Conservation (phyloP, 192 early-diverging fungal species). For the Backusella liffmaniae region DNA sequence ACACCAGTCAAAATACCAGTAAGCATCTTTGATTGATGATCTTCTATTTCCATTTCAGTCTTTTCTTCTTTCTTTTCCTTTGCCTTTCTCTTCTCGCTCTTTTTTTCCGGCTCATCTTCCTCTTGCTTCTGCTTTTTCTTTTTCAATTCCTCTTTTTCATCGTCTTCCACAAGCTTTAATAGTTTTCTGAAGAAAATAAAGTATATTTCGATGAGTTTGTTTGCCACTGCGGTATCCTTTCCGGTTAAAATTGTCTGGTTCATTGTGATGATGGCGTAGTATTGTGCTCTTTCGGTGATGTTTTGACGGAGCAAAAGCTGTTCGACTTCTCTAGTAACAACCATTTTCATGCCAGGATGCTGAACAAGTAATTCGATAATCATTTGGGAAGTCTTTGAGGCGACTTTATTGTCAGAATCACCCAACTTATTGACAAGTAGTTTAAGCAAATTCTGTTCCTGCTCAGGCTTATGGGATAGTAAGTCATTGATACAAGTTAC, state of each 20-base stretch:
- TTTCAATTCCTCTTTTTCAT: slow-evolving; percentile 50
- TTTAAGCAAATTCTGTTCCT: slow-evolving; percentile 92
- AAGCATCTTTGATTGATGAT: slow-evolving; percentile 81
- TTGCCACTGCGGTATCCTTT: slow-evolving; percentile 71
- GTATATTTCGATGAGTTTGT: slow-evolving; percentile 86
- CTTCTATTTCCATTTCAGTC: slow-evolving; percentile 49
- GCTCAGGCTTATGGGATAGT: slow-evolving; percentile 86
- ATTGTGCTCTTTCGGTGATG: slow-evolving; percentile 77
- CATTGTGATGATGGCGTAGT: slow-evolving; percentile 88
- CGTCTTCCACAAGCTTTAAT: slow-evolving; percentile 51
- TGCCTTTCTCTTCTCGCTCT: slow-evolving; percentile 25
- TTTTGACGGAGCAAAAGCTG: slow-evolving; percentile 79
- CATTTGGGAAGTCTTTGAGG: slow-evolving; percentile 79
- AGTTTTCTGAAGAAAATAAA: slow-evolving; percentile 88
- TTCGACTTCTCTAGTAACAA: slow-evolving; percentile 87
- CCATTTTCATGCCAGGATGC: slow-evolving; percentile 85
- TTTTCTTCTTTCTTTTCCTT: slow-evolving; percentile 31
- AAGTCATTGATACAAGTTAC: slow-evolving; percentile 76
- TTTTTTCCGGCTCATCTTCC: slow-evolving; percentile 20
- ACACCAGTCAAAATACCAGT: slow-evolving; percentile 91
- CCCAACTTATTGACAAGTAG: slow-evolving; percentile 96
- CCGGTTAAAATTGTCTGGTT: slow-evolving; percentile 90
- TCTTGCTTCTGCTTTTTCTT: slow-evolving; percentile 35
- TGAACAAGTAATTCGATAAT: slow-evolving; percentile 70
- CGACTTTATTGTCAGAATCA: slow-evolving; percentile 84